Evolutionary conservation across 352 stramenopile species (phyloP), one percentile per base, ranked within the genome.

Genomic region (Pythium phragmiticola): DNA sequence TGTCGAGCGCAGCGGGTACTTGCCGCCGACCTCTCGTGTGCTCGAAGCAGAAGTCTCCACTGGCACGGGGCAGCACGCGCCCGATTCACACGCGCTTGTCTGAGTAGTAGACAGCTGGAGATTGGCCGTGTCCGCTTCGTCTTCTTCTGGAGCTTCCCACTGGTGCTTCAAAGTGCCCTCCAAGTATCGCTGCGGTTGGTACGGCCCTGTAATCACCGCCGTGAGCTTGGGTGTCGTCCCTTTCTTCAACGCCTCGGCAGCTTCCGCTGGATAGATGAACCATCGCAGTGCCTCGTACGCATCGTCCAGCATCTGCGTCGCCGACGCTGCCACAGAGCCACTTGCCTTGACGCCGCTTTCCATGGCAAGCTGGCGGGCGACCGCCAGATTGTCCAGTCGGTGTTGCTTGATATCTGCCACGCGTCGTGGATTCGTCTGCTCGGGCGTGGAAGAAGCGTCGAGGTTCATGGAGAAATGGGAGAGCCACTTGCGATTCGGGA

Each of bases 291-390:
- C 62, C 7, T 73, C 69, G 26, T 76, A 69, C 16, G 63, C 30
- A 42, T 80, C 66, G 33, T 87, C 78, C 7, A 88, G 70, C 70
- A 87, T 89, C 65, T 80, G 76, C 0, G 68, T 63, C 17, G 67
- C 72, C 23, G 80, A 78, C 0, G 69, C 75, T 42, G 37, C 37
- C 73, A 3, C 54, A 47, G 23, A 77, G 74, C 48, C 65, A 54
- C 14, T 4, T 61, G 51, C 5, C 14, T 42, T 42, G 11, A 12
- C 12, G 67, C 63, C 26, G 79, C 74, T 60, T 9, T 74, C 59
- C 3, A 19, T 50, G 0, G 74, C 77, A 3, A 89, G 65, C 47
- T 61, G 52, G 53, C 45, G 57, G 8, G 77, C 81, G 33, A 76
- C 56, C 7, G 37, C 59, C 28, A 90, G 56, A 48, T 87, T 86